Conservation (phyloP, 1,139 yeast species). For the Saccharomyces hybrid region DNA sequence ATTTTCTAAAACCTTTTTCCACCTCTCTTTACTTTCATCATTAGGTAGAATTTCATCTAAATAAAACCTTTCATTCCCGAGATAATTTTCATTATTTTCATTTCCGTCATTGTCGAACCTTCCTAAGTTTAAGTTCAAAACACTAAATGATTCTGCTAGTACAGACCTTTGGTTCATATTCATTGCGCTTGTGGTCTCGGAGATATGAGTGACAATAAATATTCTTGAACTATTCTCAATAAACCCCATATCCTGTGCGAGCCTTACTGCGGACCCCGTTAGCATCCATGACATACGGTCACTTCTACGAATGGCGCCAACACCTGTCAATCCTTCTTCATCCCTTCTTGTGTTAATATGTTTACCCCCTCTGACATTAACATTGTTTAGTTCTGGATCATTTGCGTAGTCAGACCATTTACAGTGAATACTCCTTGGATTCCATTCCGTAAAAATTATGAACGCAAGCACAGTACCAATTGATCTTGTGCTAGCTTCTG, state of each 20-base stretch:
- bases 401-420: slow-evolving; percentile 84
- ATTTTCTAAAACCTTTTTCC: slow-evolving; percentile 16
- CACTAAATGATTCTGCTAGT: slow-evolving; percentile 60
- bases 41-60: slow-evolving; percentile 20
- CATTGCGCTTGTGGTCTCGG: slow-evolving; percentile 73
- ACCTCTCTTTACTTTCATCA: slow-evolving; percentile 29
- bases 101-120: slow-evolving; percentile 34
- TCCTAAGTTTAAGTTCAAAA: slow-evolving; percentile 36
- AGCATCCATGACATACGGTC: slow-evolving; percentile 93
- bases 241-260: slow-evolving; percentile 82
- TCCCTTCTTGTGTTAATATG: slow-evolving; percentile 14
- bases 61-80: slow-evolving; percentile 31
- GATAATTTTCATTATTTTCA: slow-evolving; percentile 37
- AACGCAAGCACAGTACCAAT: slow-evolving; percentile 83
- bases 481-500: slow-evolving; percentile 82
- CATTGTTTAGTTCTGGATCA: slow-evolving; percentile 12
- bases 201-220: slow-evolving; percentile 73
- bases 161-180: slow-evolving; percentile 61
- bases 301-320: slow-evolving; percentile 79
- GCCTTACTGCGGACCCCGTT: slow-evolving; percentile 75
- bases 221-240: slow-evolving; percentile 68
- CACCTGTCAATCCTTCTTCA: slow-evolving; percentile 57
- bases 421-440: slow-evolving; percentile 89
- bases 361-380: slow-evolving; percentile 11
- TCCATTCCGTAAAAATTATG: slow-evolving; percentile 87